Base-by-base conservation (phyloP, 495 filamentous ascomycete genomes). In the Chaetomium tenue region DNA sequence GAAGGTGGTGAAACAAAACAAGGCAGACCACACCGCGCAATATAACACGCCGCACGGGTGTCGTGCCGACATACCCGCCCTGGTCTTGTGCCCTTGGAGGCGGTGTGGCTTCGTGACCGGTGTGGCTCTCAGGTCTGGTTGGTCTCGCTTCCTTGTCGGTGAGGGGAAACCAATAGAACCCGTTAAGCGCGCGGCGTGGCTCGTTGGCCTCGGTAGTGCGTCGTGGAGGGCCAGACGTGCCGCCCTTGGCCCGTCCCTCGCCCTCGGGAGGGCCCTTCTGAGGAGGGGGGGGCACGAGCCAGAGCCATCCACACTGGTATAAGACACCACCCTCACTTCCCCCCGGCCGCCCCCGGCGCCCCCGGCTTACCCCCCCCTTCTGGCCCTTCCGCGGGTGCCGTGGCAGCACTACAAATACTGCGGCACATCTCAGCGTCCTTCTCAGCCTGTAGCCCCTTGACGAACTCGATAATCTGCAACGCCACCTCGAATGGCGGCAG, bases 391-490 rank as follows among this genome's bases (percentile, higher is more conserved):
- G 22, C 50, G 13, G 69, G 64, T 8, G 69, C 63, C 3, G 61
- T 56, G 15, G 50, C 61, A 33, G 52, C n/a, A 33, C 58, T 46
- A n/a, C 51, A 50, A 12, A n/a, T 28, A 40, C 40, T 26, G 50
- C 46, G 39, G 33, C 65, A 66, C n/a, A 60, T 25, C 58, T 66
- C 64, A 2, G 44, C 46, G n/a, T 66, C 65, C 23, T 59, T 42
- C 60, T 67, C 64, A 7, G 30, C 68, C 33, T 66, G 59, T 20
- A 64, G 46, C 20, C 30, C 51, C 50, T 63, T 70, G 8, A 70
- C 68, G 39, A 66, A 64, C 58, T 63, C 66, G 12, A 72, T 62
- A 37, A 74, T 72, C 56, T 65, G 40, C n/a, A 71, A 44, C 7
- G 70, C 72, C 12, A 67, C 67, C 58, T 72, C 67, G 18, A 69